Conservation (phyloP, 1,284 basidiomycete species). For the Inonotus obliquus region DNA sequence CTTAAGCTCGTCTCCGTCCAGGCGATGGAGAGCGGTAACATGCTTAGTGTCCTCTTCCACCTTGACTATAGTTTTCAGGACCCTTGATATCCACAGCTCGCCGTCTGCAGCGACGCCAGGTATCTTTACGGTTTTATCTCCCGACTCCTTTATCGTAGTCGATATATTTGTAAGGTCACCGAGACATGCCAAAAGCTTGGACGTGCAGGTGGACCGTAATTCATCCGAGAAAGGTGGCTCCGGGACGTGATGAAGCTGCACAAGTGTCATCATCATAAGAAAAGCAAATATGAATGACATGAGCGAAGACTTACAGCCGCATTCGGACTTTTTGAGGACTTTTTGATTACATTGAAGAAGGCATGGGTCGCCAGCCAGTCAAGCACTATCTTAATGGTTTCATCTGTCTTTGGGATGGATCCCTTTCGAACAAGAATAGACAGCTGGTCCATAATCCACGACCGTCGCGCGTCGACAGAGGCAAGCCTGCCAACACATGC, state of each 20-base stretch:
- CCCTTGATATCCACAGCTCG: conserved; percentile 76
- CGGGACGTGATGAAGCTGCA: conserved; percentile 57
- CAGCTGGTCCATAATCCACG: conserved; percentile 89
- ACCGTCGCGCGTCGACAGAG: conserved; percentile 49
- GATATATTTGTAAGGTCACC: conserved; percentile 68
- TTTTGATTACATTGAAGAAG: conserved; percentile 74
- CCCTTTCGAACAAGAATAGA: conserved; percentile 75
- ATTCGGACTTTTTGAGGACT: conserved; percentile 62
- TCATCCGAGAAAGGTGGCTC: conserved; percentile 72
- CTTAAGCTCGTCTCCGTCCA: conserved; percentile 54
- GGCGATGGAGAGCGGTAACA: conserved; percentile 48
- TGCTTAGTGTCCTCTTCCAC: conserved; percentile 73
- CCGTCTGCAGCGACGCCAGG: conserved; percentile 66
- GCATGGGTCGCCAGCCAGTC: conserved; percentile 85
- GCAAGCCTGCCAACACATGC: conserved; percentile 20
- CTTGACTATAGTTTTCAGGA: conserved; percentile 53
- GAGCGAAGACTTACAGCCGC: conserved; percentile 43
- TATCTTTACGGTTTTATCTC: conserved; percentile 47
- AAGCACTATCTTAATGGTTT: conserved; percentile 70
- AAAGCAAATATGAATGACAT: background rate
- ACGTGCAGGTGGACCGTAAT: conserved; percentile 60
- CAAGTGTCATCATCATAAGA: background rate
- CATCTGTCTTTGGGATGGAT: conserved; percentile 77
- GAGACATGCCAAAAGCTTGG: conserved; percentile 69
- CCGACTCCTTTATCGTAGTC: conserved; percentile 12